These are phyloP conservation scores for Phaeosphaeria sp. DNA, from an alignment of 2,329 filamentous ascomycete species.

Conservation along the genomic window DNA sequence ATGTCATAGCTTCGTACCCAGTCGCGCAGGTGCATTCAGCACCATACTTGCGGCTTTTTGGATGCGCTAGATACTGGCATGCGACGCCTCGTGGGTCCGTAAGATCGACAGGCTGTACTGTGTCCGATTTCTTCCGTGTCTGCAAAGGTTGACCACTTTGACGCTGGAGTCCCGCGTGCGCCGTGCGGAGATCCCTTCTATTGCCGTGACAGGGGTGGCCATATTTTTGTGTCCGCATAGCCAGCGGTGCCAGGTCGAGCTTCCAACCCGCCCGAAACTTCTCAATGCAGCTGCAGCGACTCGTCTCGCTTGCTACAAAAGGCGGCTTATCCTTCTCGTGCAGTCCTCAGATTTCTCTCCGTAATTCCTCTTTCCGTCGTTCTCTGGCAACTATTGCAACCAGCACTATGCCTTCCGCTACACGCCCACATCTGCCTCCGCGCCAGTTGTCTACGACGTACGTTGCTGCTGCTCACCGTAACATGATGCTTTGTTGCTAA, in stretches of 20 bases:
- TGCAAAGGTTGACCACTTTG: too few relatives aligned
- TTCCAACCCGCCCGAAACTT: slow-evolving; percentile 39
- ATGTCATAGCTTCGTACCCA: too few relatives aligned
- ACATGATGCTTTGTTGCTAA: slow-evolving; percentile 9
- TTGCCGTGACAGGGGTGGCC: neutral
- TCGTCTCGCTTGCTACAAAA: slow-evolving; percentile 45
- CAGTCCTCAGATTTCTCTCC: slow-evolving; percentile 23
- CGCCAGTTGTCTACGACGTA: slow-evolving; percentile 50
- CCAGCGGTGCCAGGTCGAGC: slow-evolving; percentile 33
- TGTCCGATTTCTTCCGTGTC: neutral
- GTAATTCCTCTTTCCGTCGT: slow-evolving; percentile 23
- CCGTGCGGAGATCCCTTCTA: neutral
- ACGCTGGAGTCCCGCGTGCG: too few relatives aligned
- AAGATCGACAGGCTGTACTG: neutral
- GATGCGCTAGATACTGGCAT: too few relatives aligned
- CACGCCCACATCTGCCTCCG: slow-evolving; percentile 44
- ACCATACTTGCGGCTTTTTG: too few relatives aligned
- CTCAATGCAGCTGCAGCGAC: slow-evolving; percentile 25
- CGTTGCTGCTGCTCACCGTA: slow-evolving; percentile 11
- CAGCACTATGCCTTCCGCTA: slow-evolving; percentile 44
- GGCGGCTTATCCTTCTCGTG: slow-evolving; percentile 30
- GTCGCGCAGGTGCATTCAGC: too few relatives aligned
- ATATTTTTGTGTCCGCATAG: slow-evolving; percentile 19
- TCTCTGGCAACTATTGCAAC: slow-evolving; percentile 45
- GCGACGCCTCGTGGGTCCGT: neutral